Base-by-base conservation (phyloP, 306 rosid genomes). In the Cucurbita argyrosperma region DNA sequence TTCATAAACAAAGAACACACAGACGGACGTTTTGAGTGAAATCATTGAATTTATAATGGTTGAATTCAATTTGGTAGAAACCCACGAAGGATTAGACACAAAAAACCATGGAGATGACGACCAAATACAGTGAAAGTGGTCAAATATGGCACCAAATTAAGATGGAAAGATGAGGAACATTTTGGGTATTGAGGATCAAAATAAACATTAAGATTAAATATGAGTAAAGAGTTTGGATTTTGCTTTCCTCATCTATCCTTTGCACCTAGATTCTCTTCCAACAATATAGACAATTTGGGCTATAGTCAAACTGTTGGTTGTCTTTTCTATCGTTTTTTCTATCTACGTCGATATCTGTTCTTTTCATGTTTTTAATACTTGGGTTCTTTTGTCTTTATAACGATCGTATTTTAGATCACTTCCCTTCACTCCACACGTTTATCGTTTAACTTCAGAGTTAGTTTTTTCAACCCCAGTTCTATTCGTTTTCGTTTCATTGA, bases 231-330 rank as follows among this genome's bases (percentile, higher is more conserved):
- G 71, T 76, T 91, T 86, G 89, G 84, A 85, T 68, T 80, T 78
- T 79, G 82, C 81, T 65, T 79, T 80, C 52, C 57, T 71, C 60
- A 47, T 23, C 56, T 68, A 21, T 46, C 40, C 57, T 47, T 45
- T 1, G 23, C 40, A 11, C 80, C 76, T 82, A 81, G 83, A 84
- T 89, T 84, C 90, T 75, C 54, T 50, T 71, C 74, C 50, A 66
- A 76, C 53, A 73, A 77, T 58, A 63, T 75, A 21, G 49, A 21
- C 30, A 23, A 47, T 66, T 83, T 85, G 95, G 83, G 8, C 89
- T 83, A 76, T 26, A n/a, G 19, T 84, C 82, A 80, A 87, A 76
- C 90, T 88, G 90, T 88, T 82, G 64, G 83, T 80, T 87, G 92
- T 87, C 74, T 87, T 90, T 85, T 88, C 77, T 82, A 45, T 78